phyloP scores from a whole-genome alignment of 139 green algal genomes.

The Deuterostichococcus epilithicus region DNA sequence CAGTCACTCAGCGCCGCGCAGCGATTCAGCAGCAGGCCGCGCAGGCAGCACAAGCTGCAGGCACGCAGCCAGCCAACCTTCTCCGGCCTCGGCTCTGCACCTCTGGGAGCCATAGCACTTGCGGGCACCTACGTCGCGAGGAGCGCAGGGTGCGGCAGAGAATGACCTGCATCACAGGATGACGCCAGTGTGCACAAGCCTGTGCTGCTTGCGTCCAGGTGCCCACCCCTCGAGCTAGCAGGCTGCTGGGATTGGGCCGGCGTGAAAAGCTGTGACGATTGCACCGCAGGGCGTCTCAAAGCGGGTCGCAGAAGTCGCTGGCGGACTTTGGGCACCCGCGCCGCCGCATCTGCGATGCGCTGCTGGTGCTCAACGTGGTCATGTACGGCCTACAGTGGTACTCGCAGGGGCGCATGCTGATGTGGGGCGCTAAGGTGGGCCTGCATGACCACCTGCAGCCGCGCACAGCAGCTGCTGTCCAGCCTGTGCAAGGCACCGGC shows the following conservation, averaged over 20 bases:
- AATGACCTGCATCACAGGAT: too few species aligned
- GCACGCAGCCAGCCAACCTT: not conserved
- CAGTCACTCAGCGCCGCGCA: not conserved
- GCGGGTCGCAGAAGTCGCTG: not conserved
- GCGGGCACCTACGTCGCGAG: not conserved
- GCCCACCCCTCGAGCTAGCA: too few species aligned
- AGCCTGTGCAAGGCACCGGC: too few species aligned
- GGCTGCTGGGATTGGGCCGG: too few species aligned
- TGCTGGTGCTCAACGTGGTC: constrained; percentile 23
- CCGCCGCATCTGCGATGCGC: constrained; percentile 23
- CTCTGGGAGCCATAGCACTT: not conserved
- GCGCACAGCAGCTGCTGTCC: not conserved
- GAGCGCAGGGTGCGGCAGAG: not conserved
- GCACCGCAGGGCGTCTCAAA: not conserved
- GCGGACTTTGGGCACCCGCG: constrained; percentile 23
- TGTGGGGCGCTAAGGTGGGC: constrained; percentile 19
- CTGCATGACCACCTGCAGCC: not conserved
- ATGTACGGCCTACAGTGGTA: constrained; percentile 21
- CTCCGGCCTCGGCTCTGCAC: not conserved
- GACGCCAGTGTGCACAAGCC: too few species aligned
- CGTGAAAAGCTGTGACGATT: too few species aligned
- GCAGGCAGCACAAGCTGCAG: not conserved
- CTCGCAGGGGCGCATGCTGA: constrained; percentile 1
- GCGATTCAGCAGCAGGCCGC: not conserved
- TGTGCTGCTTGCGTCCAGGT: too few species aligned